These are phyloP conservation scores for Saturnispora gosingensis DNA, from an alignment of 805 yeast species.

Conservation along the genomic window DNA sequence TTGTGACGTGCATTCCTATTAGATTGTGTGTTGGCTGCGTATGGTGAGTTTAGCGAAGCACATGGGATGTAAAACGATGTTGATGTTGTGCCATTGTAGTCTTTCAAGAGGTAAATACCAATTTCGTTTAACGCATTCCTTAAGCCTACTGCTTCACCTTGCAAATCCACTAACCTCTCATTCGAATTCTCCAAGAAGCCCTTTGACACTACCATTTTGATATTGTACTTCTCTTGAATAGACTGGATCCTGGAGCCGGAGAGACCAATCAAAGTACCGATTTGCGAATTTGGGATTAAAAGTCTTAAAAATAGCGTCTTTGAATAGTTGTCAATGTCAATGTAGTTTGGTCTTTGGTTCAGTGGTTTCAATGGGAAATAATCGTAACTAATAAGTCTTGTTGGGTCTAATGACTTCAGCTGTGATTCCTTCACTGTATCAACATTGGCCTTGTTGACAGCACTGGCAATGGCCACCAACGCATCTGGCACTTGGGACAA, in stretches of 20 bases:
- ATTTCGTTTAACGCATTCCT: slow-evolving; percentile 48
- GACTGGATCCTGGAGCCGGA: slow-evolving; percentile 74
- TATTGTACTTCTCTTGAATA: slow-evolving; percentile 57
- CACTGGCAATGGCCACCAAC: slow-evolving; percentile 57
- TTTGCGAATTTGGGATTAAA: slow-evolving; percentile 72
- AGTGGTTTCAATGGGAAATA: slow-evolving; percentile 54
- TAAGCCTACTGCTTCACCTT: slow-evolving; percentile 63
- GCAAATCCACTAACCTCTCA: slow-evolving; percentile 80
- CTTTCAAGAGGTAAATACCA: slow-evolving; percentile 66
- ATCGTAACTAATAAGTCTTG: slow-evolving; percentile 32
- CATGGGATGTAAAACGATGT: slow-evolving; percentile 56
- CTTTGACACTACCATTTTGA: slow-evolving; percentile 82
- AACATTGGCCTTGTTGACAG: slow-evolving; percentile 40
- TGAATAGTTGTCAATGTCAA: slow-evolving; percentile 38
- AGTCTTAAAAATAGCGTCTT: slow-evolving; percentile 55
- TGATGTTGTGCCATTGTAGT: slow-evolving; percentile 54
- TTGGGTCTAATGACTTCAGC: slow-evolving; percentile 24
- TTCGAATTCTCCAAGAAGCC: slow-evolving; percentile 73
- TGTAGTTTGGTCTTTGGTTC: slow-evolving; percentile 41
- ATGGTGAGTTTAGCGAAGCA: slow-evolving; percentile 13
- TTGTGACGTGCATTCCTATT: background rate
- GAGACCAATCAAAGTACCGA: slow-evolving; percentile 84
- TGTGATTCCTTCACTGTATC: slow-evolving; percentile 17
- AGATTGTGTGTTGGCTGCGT: background rate
- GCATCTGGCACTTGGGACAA: slow-evolving; percentile 63